Percentiles rank a stretch among this genome's conserved stretches.
Evolutionary conservation across 1,139 yeast genomes (phyloP).

Genomic region (Debaryomyces subglobosus): DNA sequence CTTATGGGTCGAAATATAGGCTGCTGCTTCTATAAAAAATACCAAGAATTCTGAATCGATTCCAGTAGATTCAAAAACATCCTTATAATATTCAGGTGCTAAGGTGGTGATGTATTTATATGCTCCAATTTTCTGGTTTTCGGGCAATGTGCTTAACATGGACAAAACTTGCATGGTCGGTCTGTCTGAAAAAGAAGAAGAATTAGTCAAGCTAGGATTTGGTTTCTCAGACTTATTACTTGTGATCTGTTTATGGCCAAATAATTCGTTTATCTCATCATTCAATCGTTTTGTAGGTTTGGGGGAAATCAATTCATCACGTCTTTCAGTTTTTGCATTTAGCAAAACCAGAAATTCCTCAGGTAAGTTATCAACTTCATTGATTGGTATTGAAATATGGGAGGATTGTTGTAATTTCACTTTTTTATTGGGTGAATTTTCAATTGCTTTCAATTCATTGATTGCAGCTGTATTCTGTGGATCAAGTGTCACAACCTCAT

Average conservation of each 20-base stretch:
- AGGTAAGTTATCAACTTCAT: conserved; percentile 52
- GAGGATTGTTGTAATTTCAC: conserved; percentile 4
- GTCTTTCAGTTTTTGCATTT: not conserved
- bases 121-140: conserved; percentile 32
- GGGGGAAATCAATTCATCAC: conserved; percentile 2
- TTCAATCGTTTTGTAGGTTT: conserved; percentile 9
- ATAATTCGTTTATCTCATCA: conserved; percentile 19
- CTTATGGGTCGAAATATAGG: conserved; percentile 20
- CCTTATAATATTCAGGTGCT: conserved; percentile 27
- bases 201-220: not conserved
- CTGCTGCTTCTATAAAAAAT: conserved; percentile 53
- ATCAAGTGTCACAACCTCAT: conserved; percentile 49
- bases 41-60: conserved; percentile 60
- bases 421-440: conserved; percentile 18
- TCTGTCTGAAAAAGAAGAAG: conserved; percentile 19
- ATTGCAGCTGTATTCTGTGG: conserved; percentile 41
- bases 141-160: conserved; percentile 30
- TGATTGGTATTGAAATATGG: conserved; percentile 36
- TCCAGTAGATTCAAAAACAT: conserved; percentile 50
- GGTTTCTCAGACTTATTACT: not conserved
- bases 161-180: conserved; percentile 38
- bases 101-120: conserved; percentile 45
- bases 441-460: conserved; percentile 25
- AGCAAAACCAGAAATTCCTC: conserved; percentile 25
- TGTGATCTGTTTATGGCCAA: conserved; percentile 1